Evolutionary conservation across 306 rosid genomes (phyloP).

Genomic region (Styphnolobium japonicum): DNA sequence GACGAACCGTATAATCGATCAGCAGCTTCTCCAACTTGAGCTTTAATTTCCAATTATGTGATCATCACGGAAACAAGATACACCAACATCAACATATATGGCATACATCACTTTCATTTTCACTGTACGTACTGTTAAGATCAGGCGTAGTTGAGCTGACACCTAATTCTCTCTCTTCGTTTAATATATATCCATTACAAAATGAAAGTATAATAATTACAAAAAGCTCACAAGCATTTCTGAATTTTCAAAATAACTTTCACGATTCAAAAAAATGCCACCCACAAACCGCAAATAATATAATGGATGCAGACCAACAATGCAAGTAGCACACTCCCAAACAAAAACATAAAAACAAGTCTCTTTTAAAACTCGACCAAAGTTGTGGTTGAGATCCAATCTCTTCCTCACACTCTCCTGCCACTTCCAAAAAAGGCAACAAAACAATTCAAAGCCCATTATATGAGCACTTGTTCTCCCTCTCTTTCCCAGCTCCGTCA

Average conservation of each 20-base stretch:
- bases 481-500: background rate
- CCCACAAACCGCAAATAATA: constrained; percentile 50
- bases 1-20: background rate
- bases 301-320: background rate
- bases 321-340: constrained; percentile 41
- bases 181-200: background rate
- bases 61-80: background rate
- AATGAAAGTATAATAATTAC: background rate
- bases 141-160: constrained; percentile 18
- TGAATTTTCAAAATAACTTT: constrained; percentile 25
- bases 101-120: constrained; percentile 28
- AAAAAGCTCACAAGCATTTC: constrained; percentile 45
- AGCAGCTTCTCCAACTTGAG: background rate
- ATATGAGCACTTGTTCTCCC: background rate
- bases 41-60: background rate
- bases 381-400: constrained; percentile 69
- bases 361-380: constrained; percentile 36
- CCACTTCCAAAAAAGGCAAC: constrained; percentile 37
- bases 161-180: constrained; percentile 14
- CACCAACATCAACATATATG: constrained; percentile 25
- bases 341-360: constrained; percentile 56
- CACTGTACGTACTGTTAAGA: constrained; percentile 20
- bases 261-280: constrained; percentile 42
- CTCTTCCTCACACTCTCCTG: constrained; percentile 14
- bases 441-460: constrained; percentile 10